Evolutionary conservation across 306 rosid genomes (phyloP), one percentile per base, ranked within the genome.

Genomic region (Lathyrus oleraceus): DNA sequence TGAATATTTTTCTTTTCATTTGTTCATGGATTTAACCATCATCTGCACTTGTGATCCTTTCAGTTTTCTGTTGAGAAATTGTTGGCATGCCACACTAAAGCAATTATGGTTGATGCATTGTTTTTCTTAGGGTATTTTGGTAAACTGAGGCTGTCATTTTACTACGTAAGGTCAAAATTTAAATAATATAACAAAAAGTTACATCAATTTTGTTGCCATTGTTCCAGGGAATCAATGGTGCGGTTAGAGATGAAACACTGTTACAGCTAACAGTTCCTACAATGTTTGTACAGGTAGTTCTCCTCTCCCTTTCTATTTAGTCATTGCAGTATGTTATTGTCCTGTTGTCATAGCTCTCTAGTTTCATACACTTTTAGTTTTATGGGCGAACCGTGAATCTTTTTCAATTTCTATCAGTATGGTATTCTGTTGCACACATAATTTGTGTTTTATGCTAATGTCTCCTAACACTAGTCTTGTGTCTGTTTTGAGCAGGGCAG

Each of bases 221-320:
- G 54, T 85, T 79, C 38, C 91, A 90, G 98, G 98, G 96, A 39
- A 77, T 76, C 44, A 86, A 81, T 76, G 94, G 98, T 70, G 89
- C 79, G 0, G 71, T 90, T 62, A 82, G 96, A 79, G 98, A 90
- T 80, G 94, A 84, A 76, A 81, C 81, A 19, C 79, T 93, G 27
- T 75, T 90, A 75, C 80, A 80, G 76, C 86, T 90, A 57, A 71
- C 80, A 10, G 77, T 84, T 79, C 97, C 98, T 44, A 81, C 85
- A 77, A 88, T 93, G 85, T 90, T 93, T 79, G 96, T 93, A 11
- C 96, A 88, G 96, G 98, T 93, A 76, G 19, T 61, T 53, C 43
- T 53, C 58, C 43, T 54, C 43, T 53, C 58, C 43, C 48, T 56
- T 71, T 54, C 47, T 52, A 11, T 62, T 19, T 51, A n/a, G 49